Evolutionary conservation across 108 stramenopile genomes (phyloP).

Genomic region (Skeletonema grethae): DNA sequence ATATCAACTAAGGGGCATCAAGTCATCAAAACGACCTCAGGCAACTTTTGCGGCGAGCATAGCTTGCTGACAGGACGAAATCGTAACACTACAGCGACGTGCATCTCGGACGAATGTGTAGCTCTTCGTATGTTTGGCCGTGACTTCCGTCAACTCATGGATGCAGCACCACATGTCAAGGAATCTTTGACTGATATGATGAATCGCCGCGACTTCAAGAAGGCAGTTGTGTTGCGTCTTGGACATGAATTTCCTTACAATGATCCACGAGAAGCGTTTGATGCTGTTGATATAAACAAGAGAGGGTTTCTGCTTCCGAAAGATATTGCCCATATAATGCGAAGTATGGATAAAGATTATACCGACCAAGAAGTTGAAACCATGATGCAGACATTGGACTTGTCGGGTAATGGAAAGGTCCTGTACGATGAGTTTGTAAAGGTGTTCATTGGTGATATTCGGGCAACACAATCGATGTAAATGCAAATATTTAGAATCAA

Average conservation of each 20-base stretch:
- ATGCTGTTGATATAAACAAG: constrained; percentile 62
- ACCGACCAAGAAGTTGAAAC: constrained; percentile 72
- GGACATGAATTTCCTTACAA: constrained; percentile 68
- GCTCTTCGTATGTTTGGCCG: constrained; percentile 54
- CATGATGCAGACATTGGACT: constrained; percentile 68
- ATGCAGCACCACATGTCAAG: constrained; percentile 52
- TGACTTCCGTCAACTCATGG: constrained; percentile 69
- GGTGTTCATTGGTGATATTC: constrained; percentile 69
- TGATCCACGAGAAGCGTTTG: constrained; percentile 69
- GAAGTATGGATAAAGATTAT: constrained; percentile 65
- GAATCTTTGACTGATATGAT: constrained; percentile 70
- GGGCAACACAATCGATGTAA: constrained; percentile 74
- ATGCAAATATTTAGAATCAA: background rate
- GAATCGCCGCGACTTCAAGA: constrained; percentile 83
- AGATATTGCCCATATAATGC: constrained; percentile 59
- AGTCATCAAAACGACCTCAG: constrained; percentile 58
- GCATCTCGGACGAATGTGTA: constrained; percentile 53
- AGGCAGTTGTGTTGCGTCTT: constrained; percentile 67
- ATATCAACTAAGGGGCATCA: constrained; percentile 38
- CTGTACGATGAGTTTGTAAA: constrained; percentile 76
- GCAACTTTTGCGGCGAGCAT: constrained; percentile 80
- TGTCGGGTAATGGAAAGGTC: constrained; percentile 59
- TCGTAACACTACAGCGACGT: constrained; percentile 74
- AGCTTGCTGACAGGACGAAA: constrained; percentile 59
- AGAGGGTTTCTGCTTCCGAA: constrained; percentile 56